Evolutionary conservation across 306 rosid species (phyloP), one percentile per base, ranked within the genome.

Genomic region (Sicyos baderoa): DNA sequence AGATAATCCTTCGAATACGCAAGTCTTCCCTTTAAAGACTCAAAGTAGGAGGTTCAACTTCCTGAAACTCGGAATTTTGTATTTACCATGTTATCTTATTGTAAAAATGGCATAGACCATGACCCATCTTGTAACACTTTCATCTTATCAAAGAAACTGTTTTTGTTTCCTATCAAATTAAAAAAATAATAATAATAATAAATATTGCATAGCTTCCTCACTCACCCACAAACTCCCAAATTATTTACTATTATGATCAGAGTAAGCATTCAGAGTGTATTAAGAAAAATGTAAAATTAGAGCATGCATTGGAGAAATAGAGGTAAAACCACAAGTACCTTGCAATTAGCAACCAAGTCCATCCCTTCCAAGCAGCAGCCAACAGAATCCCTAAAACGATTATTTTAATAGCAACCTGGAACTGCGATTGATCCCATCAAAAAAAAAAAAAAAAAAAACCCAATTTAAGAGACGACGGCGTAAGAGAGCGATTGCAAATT

Each of bases 301-400:
- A 52, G n/a, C 48, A 29, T 14, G 35, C 35, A 70, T 3, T 51
- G 18, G 67, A 59, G 56, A 4, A 25, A 25, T 29, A 8, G 42
- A 19, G 3, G 21, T 76, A 62, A 29, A 29, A 29, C 4, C 4
- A 65, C 4, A 74, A 64, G 76, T 85, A 91, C 96, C 97, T 91
- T 82, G 79, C 95, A 88, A 78, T 78, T 89, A 65, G 89, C 76
- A 35, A 80, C 84, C 82, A 83, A 79, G 82, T 91, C 97, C 97
- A 91, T 91, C 64, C 53, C 53, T 18, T 27, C 44, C 15, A 61
- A 48, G 67, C n/a, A 50, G 60, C 54, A 64, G 61, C 66, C 51
- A 51, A 9, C 32, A 37, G 37, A 29, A 73, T 72, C 68, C 50
- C 65, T 29, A 72, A 21, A 44, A 47, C n/a, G 6, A 56, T 72